These are phyloP conservation scores for Microdochium nivale DNA, from an alignment of 2,329 filamentous ascomycete species.

Conservation along the genomic window DNA sequence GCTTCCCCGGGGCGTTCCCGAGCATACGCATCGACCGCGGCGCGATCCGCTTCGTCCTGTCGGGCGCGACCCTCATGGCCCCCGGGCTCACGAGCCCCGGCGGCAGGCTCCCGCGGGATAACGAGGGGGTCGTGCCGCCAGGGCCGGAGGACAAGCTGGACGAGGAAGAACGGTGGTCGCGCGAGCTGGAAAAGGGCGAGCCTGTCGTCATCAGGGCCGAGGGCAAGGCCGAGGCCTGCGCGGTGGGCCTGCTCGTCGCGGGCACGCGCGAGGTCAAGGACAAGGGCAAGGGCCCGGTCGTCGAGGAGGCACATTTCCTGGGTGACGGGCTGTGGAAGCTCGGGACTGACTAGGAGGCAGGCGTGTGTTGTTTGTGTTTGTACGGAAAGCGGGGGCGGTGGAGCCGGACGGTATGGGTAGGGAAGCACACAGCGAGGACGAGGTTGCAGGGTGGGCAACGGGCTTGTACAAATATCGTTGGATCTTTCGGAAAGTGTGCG, in stretches of 20 bases:
- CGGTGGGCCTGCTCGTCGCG: conserved; percentile 75
- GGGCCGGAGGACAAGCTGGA: conserved; percentile 27
- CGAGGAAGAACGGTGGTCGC: conserved; percentile 46
- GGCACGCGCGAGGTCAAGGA: conserved; percentile 88
- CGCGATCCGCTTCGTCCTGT: conserved; percentile 92
- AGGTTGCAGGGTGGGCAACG: neutral
- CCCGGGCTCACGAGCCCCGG: conserved; percentile 82
- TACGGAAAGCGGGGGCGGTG: no score
- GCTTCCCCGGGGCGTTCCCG: conserved; percentile 77
- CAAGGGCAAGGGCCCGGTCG: conserved; percentile 87
- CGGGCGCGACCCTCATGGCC: conserved; percentile 91
- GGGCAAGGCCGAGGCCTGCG: conserved; percentile 85
- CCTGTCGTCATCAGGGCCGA: conserved; percentile 87
- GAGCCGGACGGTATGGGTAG: no score
- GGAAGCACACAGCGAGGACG: neutral
- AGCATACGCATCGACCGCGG: conserved; percentile 87
- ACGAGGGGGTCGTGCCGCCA: conserved; percentile 19
- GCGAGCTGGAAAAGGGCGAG: conserved; percentile 69
- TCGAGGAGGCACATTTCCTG: conserved; percentile 88
- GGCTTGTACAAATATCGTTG: no score
- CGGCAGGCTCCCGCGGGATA: conserved; percentile 58
- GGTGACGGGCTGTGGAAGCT: conserved; percentile 91
- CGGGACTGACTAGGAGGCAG: conserved; percentile 29
- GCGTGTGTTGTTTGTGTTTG: neutral
- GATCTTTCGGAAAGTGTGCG: no score